Base-by-base conservation (phyloP, 805 yeast species). In the Wickerhamiella nectarea region DNA sequence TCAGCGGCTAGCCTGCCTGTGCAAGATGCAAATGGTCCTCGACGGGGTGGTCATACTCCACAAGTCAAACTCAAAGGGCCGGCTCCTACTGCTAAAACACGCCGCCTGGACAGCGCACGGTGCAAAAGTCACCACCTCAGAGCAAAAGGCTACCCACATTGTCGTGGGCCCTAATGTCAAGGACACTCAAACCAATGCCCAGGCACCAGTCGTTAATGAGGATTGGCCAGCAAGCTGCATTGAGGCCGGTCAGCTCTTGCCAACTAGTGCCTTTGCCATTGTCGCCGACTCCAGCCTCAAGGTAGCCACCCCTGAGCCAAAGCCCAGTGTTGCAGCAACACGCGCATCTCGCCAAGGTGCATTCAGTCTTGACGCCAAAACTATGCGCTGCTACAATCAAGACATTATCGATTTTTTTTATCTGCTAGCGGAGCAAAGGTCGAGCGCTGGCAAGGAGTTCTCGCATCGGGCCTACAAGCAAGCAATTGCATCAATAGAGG, bases 391-490 rank as follows among this genome's bases (percentile, higher is more conserved):
- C 12, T 28, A 28, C 20, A 69, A 69, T 42, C 54, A 56, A 19
- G 45, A 38, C 17, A 52, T 65, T 9, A 55, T 66, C 9, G 53
- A 55, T 2, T 47, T 54, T 4, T 59, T 70, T 25, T 49, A 55
- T 9, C 55, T 58, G 34, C 48, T 67, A 52, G 54, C 60, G 20
- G 43, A 52, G 6, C 52, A 62, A 12, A 64, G 68, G 29, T 50
- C 55, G 36, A 45, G 54, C 3, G 49, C 50, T 28, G 67, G 68
- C 3, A 68, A 68, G 18, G 55, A 53, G 20, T 70, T 60, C 52
- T 59, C 66, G 37, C 63, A 60, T 4, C 56, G 56, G 31, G 66
- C 70, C 10, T 75, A 74, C 47, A 56, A 63, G 18, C 60, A 59
- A 15, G 78, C 78, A 0, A 60, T 71, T 21, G 56, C 59, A 2